Base-by-base conservation (phyloP, 805 yeast species). In the Cyberlindnera bimundalis region DNA sequence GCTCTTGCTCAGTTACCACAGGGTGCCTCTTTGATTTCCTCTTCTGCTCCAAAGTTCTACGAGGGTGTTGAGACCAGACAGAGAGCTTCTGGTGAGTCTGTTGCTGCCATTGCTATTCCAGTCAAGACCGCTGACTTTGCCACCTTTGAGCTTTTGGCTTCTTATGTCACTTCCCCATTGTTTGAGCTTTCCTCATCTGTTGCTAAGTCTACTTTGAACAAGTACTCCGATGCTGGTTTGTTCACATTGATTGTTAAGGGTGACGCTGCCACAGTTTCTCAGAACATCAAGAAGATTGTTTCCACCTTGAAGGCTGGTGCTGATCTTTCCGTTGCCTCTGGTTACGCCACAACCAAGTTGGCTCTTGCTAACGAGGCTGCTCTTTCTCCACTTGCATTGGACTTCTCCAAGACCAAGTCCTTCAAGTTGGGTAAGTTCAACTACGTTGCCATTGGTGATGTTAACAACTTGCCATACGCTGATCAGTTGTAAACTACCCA, bases 381-480 rank as follows among this genome's bases (percentile, higher is more conserved):
- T 27, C 56, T 59, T 39, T 48, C 60, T 40, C 62, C 70, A 48
- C 40, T 54, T 44, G 60, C 66, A 40, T 53, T 66, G 25, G 62
- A 67, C 39, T 62, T 69, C 41, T 58, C 65, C 25, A 50, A 64
- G 18, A 71, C 66, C 39, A 65, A 68, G 47, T 51, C 58, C 45
- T 70, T 61, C 62, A 70, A 75, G 59, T 56, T 84, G 46, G 74
- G 73, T 50, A 79, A 79, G 59, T 81, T 81, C 72, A 88, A 82
- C 71, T 81, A 84, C 60, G 93, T 83, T 51, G 96, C 93, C 49
- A 81, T 87, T 48, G 99, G 98, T 68, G 83, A 88, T 66, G 79
- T 83, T 47, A 82, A 80, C 61, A 79, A 78, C 52, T 79, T 91
- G 70, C 97, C 99, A 59, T 84, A 73, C 66, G 82, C 84, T 58